phyloP scores from a whole-genome alignment of 2,329 filamentous ascomycete genomes.

The Penicillium thymicola region DNA sequence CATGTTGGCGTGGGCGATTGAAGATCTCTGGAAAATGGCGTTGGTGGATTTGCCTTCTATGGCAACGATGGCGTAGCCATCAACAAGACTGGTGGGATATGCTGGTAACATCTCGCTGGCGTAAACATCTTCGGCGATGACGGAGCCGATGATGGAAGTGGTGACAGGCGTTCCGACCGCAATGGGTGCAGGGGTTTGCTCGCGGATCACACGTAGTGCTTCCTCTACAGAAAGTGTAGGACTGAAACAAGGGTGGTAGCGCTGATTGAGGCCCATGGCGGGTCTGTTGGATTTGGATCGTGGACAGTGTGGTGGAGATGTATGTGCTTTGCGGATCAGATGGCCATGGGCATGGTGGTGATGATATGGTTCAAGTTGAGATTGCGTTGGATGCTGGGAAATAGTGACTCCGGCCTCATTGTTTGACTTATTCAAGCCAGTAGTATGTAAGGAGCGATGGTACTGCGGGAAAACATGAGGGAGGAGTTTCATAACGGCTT shows the following conservation, averaged over 20 bases:
- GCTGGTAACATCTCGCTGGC: conserved; percentile 81
- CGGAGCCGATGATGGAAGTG: conserved; percentile 64
- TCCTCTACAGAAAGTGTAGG: conserved; percentile 74
- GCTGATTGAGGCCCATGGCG: background rate
- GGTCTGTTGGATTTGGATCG: conserved; percentile 35
- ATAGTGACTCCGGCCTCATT: background rate
- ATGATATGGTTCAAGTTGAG: background rate
- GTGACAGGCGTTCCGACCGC: conserved; percentile 59
- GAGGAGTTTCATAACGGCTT: background rate
- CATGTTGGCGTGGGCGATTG: conserved; percentile 70
- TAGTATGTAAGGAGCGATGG: background rate
- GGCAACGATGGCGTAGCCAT: conserved; percentile 88
- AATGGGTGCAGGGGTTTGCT: conserved; percentile 64
- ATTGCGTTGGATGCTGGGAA: background rate
- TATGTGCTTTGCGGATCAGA: conserved; percentile 33
- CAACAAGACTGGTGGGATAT: conserved; percentile 90
- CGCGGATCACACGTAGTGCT: conserved; percentile 66
- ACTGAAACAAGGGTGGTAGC: background rate
- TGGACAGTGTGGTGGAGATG: conserved; percentile 55
- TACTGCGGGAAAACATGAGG: background rate
- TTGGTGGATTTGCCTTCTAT: conserved; percentile 89
- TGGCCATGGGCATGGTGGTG: background rate
- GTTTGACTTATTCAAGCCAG: background rate
- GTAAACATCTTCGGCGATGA: conserved; percentile 78
- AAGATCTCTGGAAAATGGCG: conserved; percentile 51